Percentiles rank a stretch among this genome's conserved stretches.
These are phyloP conservation scores for Candida quercuum DNA, from an alignment of 805 yeast genomes.

Conservation along the genomic window DNA sequence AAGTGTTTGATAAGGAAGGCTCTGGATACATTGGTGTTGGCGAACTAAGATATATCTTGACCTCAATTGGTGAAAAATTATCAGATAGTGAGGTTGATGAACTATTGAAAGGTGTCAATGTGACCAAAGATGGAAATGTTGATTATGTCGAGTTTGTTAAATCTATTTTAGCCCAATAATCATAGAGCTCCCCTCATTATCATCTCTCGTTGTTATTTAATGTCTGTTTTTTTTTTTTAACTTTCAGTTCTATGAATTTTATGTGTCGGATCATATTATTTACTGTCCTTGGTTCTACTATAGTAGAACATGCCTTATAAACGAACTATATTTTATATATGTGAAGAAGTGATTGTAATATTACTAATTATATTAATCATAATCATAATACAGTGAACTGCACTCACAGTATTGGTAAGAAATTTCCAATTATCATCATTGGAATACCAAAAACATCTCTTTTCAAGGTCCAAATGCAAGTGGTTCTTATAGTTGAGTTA, in stretches of 20 bases:
- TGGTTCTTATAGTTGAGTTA: constrained; percentile 55
- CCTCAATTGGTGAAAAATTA: constrained; percentile 93
- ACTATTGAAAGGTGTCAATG: constrained; percentile 89
- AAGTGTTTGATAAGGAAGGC: constrained; percentile 93
- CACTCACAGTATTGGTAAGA: constrained; percentile 55
- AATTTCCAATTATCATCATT: constrained; percentile 93
- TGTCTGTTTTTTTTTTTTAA: too few species aligned
- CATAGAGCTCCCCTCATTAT: constrained; percentile 1
- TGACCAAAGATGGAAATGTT: constrained; percentile 89
- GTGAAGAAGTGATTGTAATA: too few species aligned
- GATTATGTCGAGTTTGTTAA: constrained; percentile 94
- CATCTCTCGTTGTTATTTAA: too few species aligned
- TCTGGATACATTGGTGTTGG: constrained; percentile 98
- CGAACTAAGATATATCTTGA: constrained; percentile 88
- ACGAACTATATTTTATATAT: too few species aligned
- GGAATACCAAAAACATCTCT: constrained; percentile 96
- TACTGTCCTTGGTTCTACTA: too few species aligned
- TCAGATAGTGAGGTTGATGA: constrained; percentile 92
- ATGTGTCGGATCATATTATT: too few species aligned
- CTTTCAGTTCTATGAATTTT: too few species aligned
- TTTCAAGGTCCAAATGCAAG: constrained; percentile 88
- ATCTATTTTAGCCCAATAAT: constrained; percentile 82
- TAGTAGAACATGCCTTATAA: too few species aligned
- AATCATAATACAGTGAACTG: too few species aligned
- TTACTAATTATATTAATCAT: too few species aligned